Evolutionary conservation across 306 rosid species (phyloP), one percentile per base, ranked within the genome.

Genomic region (Begonia loranthoides): DNA sequence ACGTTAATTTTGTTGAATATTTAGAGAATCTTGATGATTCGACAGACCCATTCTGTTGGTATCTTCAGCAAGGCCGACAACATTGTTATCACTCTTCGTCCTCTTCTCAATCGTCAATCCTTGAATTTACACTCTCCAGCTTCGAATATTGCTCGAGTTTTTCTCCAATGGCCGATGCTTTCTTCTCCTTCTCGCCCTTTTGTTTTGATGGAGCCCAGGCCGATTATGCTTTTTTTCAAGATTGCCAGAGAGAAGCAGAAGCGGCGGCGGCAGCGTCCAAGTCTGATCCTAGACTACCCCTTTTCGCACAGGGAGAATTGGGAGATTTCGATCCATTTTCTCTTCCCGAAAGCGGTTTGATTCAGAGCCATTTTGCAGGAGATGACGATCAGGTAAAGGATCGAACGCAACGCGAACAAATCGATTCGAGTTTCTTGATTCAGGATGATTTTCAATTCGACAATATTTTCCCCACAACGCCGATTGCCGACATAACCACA

Each of bases 361-460:
- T 14, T 54, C 61, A 59, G 56, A 53, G 61, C 57, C 40, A 59
- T 15, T 12, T 36, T 6, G 9, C 38, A 56, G 52, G 17, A 43
- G 40, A 58, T 17, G 60, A 49, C 50, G 55, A 60, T 33, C 49
- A 71, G 38, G 51, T 70, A 50, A 38, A 76, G 49, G 34, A 50
- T 41, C 67, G 62, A 28, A 50, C 47, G 3, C 79, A 66, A n/a
- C 68, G 55, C 1, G 38, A 61, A 46, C 64, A 55, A 61, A 51
- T 58, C 66, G 17, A 52, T 6, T 52, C 64, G 21, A 60, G 51
- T 50, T 58, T 36, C 55, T 40, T 41, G 15, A 40, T 70, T 41
- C 17, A 61, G 1, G 79, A 80, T 38, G 76, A 71, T 3, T 54
- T 66, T 51, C 51, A 49, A 66, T 71, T 73, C 13, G 57, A 61